Conservation (phyloP, 345 rosid species). For the Eucalyptus tenuipes region DNA sequence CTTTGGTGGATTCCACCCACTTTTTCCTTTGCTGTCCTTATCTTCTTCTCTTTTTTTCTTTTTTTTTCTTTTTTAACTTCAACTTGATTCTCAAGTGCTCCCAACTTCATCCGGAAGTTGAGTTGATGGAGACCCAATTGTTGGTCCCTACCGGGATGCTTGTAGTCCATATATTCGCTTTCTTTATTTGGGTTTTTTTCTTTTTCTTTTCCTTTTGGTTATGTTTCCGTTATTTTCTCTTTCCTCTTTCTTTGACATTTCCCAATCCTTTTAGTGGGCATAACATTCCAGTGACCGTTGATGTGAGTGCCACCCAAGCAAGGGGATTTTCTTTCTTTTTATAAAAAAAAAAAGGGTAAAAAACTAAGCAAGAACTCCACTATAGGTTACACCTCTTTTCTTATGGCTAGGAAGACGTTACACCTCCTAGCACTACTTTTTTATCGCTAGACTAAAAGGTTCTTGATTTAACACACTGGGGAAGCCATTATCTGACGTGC, state of each 20-base stretch:
- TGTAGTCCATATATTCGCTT: not conserved
- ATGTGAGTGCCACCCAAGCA: not conserved
- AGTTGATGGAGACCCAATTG: not conserved
- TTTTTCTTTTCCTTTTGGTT: not conserved
- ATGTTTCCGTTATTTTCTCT: not conserved
- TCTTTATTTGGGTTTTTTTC: not conserved
- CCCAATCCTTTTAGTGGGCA: not conserved
- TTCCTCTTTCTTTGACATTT: not conserved
- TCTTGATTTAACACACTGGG: not conserved
- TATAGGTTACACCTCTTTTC: not conserved
- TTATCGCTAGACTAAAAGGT: not conserved
- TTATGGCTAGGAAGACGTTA: not conserved
- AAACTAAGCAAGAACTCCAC: not conserved
- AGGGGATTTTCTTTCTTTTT: not conserved
- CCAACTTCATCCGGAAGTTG: not conserved
- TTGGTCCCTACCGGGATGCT: not conserved
- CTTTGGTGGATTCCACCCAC: not conserved
- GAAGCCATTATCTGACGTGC: not conserved
- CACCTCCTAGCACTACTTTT: not conserved
- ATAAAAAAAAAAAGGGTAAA: no score
- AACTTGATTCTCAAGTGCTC: not conserved
- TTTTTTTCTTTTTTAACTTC: not conserved
- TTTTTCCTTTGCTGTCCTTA: not conserved
- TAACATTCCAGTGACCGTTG: not conserved
- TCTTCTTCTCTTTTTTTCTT: not conserved